Evolutionary conservation across 352 stramenopile genomes (phyloP).

Genomic region (Phytophthora macrochlamydospora): DNA sequence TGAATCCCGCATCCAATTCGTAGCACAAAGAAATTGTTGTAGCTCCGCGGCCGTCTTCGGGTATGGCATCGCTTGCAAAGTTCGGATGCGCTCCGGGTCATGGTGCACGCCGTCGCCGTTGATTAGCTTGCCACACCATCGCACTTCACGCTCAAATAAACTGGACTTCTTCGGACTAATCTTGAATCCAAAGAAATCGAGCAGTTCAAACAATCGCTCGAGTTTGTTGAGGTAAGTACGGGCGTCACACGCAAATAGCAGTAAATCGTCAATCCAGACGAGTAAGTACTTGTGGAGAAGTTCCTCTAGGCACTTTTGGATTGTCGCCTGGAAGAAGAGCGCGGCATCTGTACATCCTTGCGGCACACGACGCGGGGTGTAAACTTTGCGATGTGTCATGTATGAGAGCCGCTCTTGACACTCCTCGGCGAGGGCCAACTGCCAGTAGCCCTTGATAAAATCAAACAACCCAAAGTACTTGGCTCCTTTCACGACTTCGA

Average conservation of each 20-base stretch:
- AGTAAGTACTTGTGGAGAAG: slow-evolving; percentile 12
- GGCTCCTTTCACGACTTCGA: slow-evolving; percentile 2
- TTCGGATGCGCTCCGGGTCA: neutral
- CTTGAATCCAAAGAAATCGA: slow-evolving; percentile 24
- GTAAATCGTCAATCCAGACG: slow-evolving; percentile 36
- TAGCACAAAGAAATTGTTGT: slow-evolving; percentile 4
- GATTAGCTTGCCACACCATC: slow-evolving; percentile 18
- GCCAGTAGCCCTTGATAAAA: slow-evolving; percentile 18
- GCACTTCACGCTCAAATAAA: slow-evolving; percentile 15
- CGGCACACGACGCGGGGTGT: slow-evolving; percentile 1
- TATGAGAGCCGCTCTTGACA: slow-evolving; percentile 20
- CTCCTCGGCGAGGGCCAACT: slow-evolving; percentile 1
- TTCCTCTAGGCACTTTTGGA: slow-evolving; percentile 1
- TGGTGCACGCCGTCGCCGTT: neutral
- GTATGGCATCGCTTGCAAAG: neutral
- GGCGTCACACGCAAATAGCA: slow-evolving; percentile 21
- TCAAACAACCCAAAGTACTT: slow-evolving; percentile 19
- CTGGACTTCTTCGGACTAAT: slow-evolving; percentile 20
- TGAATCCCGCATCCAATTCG: neutral
- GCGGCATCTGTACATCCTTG: slow-evolving; percentile 5
- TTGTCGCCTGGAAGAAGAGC: slow-evolving; percentile 1
- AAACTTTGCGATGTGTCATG: slow-evolving; percentile 22
- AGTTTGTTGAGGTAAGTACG: slow-evolving; percentile 21
- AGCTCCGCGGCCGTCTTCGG: neutral
- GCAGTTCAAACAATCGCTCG: slow-evolving; percentile 19